phyloP scores from a whole-genome alignment of 139 green algal species.

The Spirogloea muscicola region DNA sequence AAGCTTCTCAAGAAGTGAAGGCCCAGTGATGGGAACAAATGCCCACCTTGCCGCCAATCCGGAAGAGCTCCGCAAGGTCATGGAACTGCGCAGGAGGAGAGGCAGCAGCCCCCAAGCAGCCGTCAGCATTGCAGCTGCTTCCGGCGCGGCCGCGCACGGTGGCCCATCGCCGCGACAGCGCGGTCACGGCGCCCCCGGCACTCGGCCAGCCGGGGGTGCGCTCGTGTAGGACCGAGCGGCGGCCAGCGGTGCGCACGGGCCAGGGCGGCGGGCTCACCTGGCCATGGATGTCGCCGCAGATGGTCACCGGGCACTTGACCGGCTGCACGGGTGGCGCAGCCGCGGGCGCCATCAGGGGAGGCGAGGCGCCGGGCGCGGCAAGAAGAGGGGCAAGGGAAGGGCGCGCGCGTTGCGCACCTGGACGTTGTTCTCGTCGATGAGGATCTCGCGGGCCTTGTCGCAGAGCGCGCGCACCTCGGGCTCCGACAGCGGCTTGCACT shows the following conservation, averaged over 20 bases:
- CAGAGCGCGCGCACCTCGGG: slow-evolving; percentile 82
- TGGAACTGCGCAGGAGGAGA: no score
- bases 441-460: slow-evolving; percentile 69
- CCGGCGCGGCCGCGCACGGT: no score
- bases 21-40: background rate
- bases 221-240: no score
- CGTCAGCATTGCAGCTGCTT: no score
- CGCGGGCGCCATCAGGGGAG: background rate
- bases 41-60: slow-evolving; percentile 79
- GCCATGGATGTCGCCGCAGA: slow-evolving; percentile 91
- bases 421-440: slow-evolving; percentile 88
- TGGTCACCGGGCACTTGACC: slow-evolving; percentile 89
- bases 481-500: slow-evolving; percentile 87
- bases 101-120: no score
- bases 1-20: background rate
- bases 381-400: background rate
- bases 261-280: slow-evolving; percentile 57
- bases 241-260: no score
- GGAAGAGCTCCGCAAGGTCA: slow-evolving; percentile 96
- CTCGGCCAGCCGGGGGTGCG: no score
- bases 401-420: slow-evolving; percentile 2
- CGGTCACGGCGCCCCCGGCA: no score
- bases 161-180: no score
- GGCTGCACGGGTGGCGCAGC: slow-evolving; percentile 63
- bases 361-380: background rate